These are phyloP conservation scores for Curvularia verruculosa DNA, from an alignment of 2,329 filamentous ascomycete genomes.

Conservation along the genomic window DNA sequence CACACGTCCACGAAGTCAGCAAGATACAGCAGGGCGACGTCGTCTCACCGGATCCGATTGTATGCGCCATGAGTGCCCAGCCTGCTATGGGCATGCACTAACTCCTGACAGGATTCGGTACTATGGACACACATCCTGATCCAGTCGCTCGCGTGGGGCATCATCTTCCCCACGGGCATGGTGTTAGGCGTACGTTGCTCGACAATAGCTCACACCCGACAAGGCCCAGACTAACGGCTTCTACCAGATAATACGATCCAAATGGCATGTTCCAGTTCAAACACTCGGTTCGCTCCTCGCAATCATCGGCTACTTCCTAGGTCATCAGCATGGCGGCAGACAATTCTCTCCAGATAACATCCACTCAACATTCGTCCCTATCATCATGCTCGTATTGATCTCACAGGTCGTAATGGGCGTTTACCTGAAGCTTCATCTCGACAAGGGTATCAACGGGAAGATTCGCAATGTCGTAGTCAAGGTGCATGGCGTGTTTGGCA, in stretches of 20 bases:
- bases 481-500: conserved; percentile 81
- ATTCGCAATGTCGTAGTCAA: conserved; percentile 75
- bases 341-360: conserved; percentile 71
- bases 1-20: conserved; percentile 51
- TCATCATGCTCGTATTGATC: conserved; percentile 78
- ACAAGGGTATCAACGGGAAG: conserved; percentile 79
- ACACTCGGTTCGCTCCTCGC: conserved; percentile 75
- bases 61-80: conserved; percentile 20
- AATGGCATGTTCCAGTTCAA: conserved; percentile 94
- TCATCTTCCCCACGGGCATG: conserved; percentile 95
- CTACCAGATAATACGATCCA: conserved; percentile 78
- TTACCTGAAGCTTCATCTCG: conserved; percentile 88
- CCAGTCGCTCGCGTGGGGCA: conserved; percentile 84
- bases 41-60: conserved; percentile 47
- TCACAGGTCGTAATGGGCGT: conserved; percentile 79
- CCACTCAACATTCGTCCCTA: conserved; percentile 80
- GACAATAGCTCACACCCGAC: too few species aligned
- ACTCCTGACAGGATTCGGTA: conserved; percentile 67
- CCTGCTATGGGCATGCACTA: conserved; percentile 10
- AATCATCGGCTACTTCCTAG: conserved; percentile 85
- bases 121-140: conserved; percentile 94
- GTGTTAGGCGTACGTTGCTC: conserved; percentile 76
- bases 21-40: conserved; percentile 49
- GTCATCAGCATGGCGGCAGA: conserved; percentile 87
- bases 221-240: background rate